Base-by-base conservation (phyloP, 2,329 filamentous ascomycete species). In the Colletotrichum chrysophilum region DNA sequence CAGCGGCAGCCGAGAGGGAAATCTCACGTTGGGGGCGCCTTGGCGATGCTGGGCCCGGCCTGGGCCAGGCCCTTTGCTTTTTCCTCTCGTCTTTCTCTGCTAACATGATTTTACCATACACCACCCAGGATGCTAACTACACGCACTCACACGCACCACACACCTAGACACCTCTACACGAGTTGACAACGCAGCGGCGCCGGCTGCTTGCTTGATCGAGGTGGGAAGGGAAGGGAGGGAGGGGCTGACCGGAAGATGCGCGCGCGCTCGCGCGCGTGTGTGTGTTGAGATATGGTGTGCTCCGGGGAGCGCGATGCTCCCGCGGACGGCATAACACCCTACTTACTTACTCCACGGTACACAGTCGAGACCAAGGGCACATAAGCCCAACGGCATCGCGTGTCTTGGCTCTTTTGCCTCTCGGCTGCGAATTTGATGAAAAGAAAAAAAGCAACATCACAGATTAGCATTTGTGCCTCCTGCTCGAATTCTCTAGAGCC, bases 121-220 rank as follows among this genome's bases (percentile, higher is more conserved):
- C 43, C 43, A 52, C 43, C 10, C 43, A 21, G 43, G 43, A 52
- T 52, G 43, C 43, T 52, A 52, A 52, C 43, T 52, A 52, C 43
- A 52, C 43, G 43, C n/a, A 52, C 43, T 21, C n/a, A 52, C 43
- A 13, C 43, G n/a, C 38, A 58, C 34, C 21, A 52, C 26, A 60
- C 32, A 12, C 34, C 32, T 28, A 21, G 38, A 69, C 72, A 32
- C 43, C n/a, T 18, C 43, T 52, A 52, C 43, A 52, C 43, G 43
- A 24, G 55, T 61, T 66, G 58, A 62, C 34, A 65, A 66, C n/a
- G 43, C 64, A 73, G 64, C 70, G 58, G 64, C 65, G 70, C 68
- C 62, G 72, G 62, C 38, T 62, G 64, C 70, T 75, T 64, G 73
- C 73, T 66, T 73, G 73, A 73, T 74, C 66, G 70, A 74, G 58